Base-by-base conservation (phyloP, 306 rosid genomes). In the Quercus dentata region DNA sequence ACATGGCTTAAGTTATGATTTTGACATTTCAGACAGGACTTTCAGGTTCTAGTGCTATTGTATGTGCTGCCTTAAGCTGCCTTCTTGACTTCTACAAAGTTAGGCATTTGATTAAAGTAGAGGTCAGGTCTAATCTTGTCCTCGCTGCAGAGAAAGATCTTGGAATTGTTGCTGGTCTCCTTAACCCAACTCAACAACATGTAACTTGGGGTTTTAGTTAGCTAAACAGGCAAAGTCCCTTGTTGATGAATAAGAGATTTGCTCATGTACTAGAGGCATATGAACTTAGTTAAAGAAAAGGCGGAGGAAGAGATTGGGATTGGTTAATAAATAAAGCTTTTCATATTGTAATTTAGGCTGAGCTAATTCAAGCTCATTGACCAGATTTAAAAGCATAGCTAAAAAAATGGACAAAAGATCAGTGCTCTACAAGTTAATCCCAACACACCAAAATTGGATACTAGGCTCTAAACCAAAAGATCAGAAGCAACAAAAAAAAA, bases 151-250 rank as follows among this genome's bases (percentile, higher is more conserved):
- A 95, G 85, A 83, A 87, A 30, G 96, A 92, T 61, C 97, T 95
- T 8, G 98, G 99, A n/a, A 92, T 95, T 49, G 90, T 95, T 74
- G 99, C 97, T 4, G 98, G 99, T 74, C 99, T 95, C 74, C 99
- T 33, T 38, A 38, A 38, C 44, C 10, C 44, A 38, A 38, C 44
- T 6, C 7, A 38, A 6, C 7, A 33, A 35, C 46, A 38, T 38
- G 46, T 38, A 38, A 7, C 46, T 38, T 38, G 46, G 11, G 11
- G 46, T 38, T 38, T 11, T 7, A 38, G 46, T 7, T 38, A 7
- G 11, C 46, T 38, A 38, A 38, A 38, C 46, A 1, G 0, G 46
- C 46, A 7, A 7, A 38, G 46, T 38, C 46, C 7, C 3, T 38
- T 7, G 3, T 7, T 38, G 46, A 38, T 38, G 46, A 38, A 7